phyloP scores from a whole-genome alignment of 441 rosid genomes.

The Sinapis alba region DNA sequence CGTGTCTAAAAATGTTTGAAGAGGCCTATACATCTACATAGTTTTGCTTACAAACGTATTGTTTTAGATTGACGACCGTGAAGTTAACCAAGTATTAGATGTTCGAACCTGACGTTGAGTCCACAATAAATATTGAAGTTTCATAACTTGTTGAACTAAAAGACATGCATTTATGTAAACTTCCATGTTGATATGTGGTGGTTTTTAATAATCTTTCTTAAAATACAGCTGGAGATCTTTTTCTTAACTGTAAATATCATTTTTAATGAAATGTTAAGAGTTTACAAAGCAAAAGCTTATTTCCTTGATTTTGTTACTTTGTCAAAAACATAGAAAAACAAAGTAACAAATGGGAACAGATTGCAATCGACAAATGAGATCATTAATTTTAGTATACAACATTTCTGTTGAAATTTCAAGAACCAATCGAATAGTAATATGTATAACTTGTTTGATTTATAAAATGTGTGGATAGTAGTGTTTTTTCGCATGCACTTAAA shows the following conservation, averaged over 20 bases:
- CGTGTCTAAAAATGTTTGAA: conserved; percentile 10
- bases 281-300: too few relatives aligned
- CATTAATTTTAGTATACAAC: background rate
- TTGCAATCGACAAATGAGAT: too few relatives aligned
- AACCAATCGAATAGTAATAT: background rate
- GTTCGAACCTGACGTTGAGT: background rate
- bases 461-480: conserved; percentile 30
- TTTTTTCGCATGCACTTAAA: conserved; percentile 28
- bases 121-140: background rate
- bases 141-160: too few relatives aligned
- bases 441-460: background rate
- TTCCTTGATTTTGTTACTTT: too few relatives aligned
- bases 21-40: background rate
- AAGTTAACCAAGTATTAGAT: background rate
- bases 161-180: too few relatives aligned
- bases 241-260: too few relatives aligned
- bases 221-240: background rate
- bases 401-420: background rate
- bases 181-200: too few relatives aligned
- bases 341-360: too few relatives aligned
- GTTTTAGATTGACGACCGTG: background rate
- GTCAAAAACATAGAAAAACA: too few relatives aligned
- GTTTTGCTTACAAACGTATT: background rate
- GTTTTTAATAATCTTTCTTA: background rate
- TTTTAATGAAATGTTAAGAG: too few relatives aligned